Evolutionary conservation across 805 yeast genomes (phyloP), one percentile per base, ranked within the genome.

Genomic region (Candida endomychidarum): DNA sequence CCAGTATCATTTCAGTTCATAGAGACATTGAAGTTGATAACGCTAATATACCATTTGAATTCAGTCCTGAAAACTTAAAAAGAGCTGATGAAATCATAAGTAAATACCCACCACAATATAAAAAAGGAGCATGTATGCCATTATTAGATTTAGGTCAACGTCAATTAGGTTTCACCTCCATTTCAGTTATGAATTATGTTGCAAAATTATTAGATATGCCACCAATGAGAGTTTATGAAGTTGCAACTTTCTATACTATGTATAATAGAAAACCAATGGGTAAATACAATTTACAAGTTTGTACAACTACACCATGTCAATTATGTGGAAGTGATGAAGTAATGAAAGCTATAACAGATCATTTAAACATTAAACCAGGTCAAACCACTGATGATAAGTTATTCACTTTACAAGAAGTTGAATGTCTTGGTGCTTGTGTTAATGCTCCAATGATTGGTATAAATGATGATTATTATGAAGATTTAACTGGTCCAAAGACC

Each of bases 151-250:
- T 86, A 48, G 96, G 93, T 28, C 96, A 86, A 67, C 83, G 95
- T 55, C 95, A 86, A 64, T 72, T 73, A 41, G 96, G 96, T 0
- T 86, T 82, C 71, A 83, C 93, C 30, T 85, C 95, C 28, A 83
- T 86, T 52, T 74, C 87, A 23, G 93, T 86, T 48, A 86, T 86
- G 96, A 86, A 86, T 70, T 83, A 87, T 59, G 95, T 86, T 37
- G 96, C 95, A 39, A 79, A 82, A 62, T 54, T 83, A 56, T 73
- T 86, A 54, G 91, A 85, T 54, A 83, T 87, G 81, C 96, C 96
- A 21, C 95, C 95, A 44, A 86, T 86, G 96, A 78, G 96, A 67
- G 96, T 86, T 21, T 86, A 86, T 63, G 95, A 86, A 62, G 96
- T 86, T 48, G 96, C 96, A 22, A 84, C 95, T 29, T 86, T 86